Base-by-base conservation (phyloP, 2,329 filamentous ascomycete species). In the Neofusicoccum ribis region DNA sequence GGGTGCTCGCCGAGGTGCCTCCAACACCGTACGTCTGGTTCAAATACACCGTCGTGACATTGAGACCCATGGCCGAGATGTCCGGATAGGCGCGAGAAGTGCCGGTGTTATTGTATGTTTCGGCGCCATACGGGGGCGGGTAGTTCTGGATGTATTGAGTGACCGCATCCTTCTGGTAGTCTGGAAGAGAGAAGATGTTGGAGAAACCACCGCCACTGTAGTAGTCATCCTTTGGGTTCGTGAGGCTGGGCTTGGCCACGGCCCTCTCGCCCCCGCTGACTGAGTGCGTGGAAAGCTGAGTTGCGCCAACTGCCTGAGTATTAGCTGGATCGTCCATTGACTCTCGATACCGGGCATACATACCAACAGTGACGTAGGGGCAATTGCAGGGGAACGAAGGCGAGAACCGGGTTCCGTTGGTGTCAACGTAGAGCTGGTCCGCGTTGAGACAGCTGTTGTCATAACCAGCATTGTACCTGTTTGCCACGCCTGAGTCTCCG, bases 361-460 rank as follows among this genome's bases (percentile, higher is more conserved):
- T 34, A 56, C 52, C 72, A 58, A 69, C 70, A 31, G 89, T 91
- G 7, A 91, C 84, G 73, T 86, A 91, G 0, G 89, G 89, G 70
- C 89, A 92, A 0, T 84, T 84, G 0, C 84, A 84, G 0, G 89
- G 89, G 75, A 91, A 91, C 5, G 82, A 83, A 0, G 88, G 83
- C 41, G 86, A 78, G 71, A 89, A 87, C 23, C 83, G 79, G 8
- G 83, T 83, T 1, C 79, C 82, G 66, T 85, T 81, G 49, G 77
- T 80, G 23, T 86, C 87, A 64, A 89, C 86, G 70, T 88, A 87
- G 63, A 81, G 82, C 52, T 56, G 31, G 12, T 56, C 52, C 4
- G 37, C 20, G 7, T 56, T 44, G 17, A 56, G 37, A 20, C 52
- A 56, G 52, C 52, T 56, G 52, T 56, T 56, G 1, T 56, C 56